Percentiles rank a stretch among this genome's conserved stretches.
Evolutionary conservation across 1,139 yeast species (phyloP).

Genomic region (Saccharomyces uvarum): DNA sequence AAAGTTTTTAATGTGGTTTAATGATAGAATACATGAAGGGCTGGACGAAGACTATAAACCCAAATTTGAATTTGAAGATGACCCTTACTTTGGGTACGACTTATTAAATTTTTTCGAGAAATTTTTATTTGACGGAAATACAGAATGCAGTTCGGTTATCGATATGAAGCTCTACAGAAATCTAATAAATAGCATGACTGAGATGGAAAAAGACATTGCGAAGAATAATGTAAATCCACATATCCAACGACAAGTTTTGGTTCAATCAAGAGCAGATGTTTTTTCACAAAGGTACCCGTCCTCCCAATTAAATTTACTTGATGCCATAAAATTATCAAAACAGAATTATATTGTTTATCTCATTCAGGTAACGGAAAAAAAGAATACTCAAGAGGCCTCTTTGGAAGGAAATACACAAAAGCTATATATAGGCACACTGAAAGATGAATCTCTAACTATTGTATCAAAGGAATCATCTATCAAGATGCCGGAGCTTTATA

Average conservation of each 20-base stretch:
- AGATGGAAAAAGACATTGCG: neutral
- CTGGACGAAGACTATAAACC: conserved; percentile 20
- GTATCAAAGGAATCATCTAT: neutral
- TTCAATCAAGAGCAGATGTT: neutral
- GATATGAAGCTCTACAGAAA: neutral
- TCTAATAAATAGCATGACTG: neutral
- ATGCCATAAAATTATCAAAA: neutral
- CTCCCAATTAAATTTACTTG: neutral
- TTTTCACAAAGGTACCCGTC: neutral
- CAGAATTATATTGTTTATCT: neutral
- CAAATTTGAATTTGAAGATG: conserved; percentile 7
- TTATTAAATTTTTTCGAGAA: conserved; percentile 8
- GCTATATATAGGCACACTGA: neutral
- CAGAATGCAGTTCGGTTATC: neutral
- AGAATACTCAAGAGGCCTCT: neutral
- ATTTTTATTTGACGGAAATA: conserved; percentile 1
- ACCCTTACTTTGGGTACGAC: conserved; percentile 8
- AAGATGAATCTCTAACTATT: neutral
- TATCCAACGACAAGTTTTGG: neutral
- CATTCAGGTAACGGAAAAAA: neutral
- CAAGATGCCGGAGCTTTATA: neutral
- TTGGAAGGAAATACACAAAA: neutral
- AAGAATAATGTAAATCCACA: neutral
- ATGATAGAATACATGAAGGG: conserved; percentile 16
- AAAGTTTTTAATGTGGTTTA: conserved; percentile 20